Conservation (phyloP, 23 red algal genomes). For the Cyanidioschyzon merolae region DNA sequence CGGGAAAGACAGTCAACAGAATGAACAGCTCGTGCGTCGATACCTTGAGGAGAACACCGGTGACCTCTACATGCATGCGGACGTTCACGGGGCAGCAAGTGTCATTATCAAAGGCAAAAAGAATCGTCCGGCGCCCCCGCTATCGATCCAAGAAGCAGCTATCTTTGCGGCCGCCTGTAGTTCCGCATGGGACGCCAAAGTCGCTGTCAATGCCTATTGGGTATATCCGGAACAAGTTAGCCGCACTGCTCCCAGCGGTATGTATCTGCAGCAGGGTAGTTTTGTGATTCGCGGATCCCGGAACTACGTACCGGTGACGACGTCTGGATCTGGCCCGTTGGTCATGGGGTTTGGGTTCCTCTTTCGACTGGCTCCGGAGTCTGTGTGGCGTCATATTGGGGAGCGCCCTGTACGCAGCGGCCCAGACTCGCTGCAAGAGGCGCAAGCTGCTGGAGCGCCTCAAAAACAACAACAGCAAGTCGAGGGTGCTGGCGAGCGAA, state of each 20-base stretch:
- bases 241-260: conserved; percentile 50
- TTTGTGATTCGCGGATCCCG: conserved; percentile 81
- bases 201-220: conserved; percentile 86
- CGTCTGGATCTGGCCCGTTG: conserved; percentile 12
- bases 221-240: conserved; percentile 72
- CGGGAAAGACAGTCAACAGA: conserved; percentile 77
- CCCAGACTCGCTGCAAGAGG: too few species aligned
- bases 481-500: background rate
- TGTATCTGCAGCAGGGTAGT: conserved; percentile 55
- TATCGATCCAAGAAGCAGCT: conserved; percentile 71
- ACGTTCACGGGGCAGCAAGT: conserved; percentile 63
- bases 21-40: conserved; percentile 80
- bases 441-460: too few species aligned
- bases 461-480: too few species aligned
- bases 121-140: conserved; percentile 33
- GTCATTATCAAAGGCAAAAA: conserved; percentile 61
- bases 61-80: conserved; percentile 92
- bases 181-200: conserved; percentile 67
- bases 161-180: conserved; percentile 75
- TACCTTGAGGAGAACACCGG: conserved; percentile 47
- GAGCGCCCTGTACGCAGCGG: conserved; percentile 44
- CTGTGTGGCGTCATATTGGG: conserved; percentile 41
- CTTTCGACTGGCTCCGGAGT: conserved; percentile 62
- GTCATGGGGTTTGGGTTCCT: conserved; percentile 84
- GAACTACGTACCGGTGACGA: conserved; percentile 60